Conservation (phyloP, 768 basidiomycete genomes). For the Naganishia friedmannii region DNA sequence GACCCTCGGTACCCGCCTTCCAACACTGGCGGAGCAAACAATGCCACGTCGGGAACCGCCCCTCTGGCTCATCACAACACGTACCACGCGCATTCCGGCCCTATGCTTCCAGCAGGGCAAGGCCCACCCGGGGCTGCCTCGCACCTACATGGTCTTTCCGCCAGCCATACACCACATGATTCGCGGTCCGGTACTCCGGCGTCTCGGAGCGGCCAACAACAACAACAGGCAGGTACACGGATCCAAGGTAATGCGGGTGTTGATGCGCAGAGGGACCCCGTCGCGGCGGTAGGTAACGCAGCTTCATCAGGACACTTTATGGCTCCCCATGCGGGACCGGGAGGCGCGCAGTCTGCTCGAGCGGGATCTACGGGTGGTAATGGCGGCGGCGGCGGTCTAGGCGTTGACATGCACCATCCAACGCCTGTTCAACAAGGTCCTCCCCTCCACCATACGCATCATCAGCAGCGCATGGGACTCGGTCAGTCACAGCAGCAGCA, state of each 20-base stretch:
- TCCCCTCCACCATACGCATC: neutral
- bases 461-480: conserved; percentile 8
- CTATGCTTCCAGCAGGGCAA: neutral
- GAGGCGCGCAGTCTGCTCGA: neutral
- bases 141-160: neutral
- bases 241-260: conserved; percentile 2
- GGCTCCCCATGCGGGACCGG: neutral
- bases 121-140: neutral
- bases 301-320: neutral
- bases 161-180: conserved; percentile 1
- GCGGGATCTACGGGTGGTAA: neutral
- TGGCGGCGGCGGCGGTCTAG: neutral
- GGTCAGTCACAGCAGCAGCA: neutral
- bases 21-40: neutral
- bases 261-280: too few species aligned
- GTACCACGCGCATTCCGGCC: neutral
- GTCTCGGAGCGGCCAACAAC: neutral
- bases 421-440: neutral
- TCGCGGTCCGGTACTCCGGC: conserved; percentile 7
- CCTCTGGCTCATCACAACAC: neutral
- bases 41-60: neutral
- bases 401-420: conserved; percentile 19
- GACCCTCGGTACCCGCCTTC: neutral
- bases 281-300: neutral
- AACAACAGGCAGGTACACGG: neutral